A percentile compares a stretch with the other conserved stretches of the same genome.
phyloP scores from a whole-genome alignment of 73 alveolate genomes.

The Paramecium bursaria region DNA sequence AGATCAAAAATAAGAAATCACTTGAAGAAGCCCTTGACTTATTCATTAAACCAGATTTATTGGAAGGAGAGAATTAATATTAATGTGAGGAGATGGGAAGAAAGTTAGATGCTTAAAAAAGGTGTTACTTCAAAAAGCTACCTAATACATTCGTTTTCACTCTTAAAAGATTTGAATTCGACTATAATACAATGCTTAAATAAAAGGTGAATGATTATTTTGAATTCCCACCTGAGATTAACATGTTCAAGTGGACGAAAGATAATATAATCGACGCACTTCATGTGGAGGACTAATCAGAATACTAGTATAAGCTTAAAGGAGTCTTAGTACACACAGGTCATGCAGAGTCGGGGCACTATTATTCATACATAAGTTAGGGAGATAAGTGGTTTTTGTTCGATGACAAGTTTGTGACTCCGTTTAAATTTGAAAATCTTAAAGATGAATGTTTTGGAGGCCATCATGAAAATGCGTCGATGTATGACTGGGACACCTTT shows the following conservation, averaged over 20 bases:
- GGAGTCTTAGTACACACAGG: conserved; percentile 76
- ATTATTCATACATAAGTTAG: conserved; percentile 71
- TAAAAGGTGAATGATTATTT: conserved; percentile 92
- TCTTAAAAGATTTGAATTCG: conserved; percentile 93
- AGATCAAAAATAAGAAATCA: conserved; percentile 79
- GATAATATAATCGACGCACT: conserved; percentile 63
- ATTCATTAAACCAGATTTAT: conserved; percentile 80
- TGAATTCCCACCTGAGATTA: conserved; percentile 88
- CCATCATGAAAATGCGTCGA: too few species aligned
- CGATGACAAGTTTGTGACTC: conserved; percentile 46
- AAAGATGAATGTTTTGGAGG: conserved; percentile 69
- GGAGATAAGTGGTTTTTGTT: conserved; percentile 70
- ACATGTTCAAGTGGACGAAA: conserved; percentile 88
- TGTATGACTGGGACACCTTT: conserved; percentile 49
- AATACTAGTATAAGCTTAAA: conserved; percentile 50
- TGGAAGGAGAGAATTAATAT: conserved; percentile 81
- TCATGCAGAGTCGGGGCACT: conserved; percentile 74
- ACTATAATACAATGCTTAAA: conserved; percentile 91
- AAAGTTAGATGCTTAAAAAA: conserved; percentile 79
- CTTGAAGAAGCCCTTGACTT: conserved; percentile 81
- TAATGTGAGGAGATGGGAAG: conserved; percentile 76
- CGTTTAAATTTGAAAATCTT: conserved; percentile 64
- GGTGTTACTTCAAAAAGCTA: conserved; percentile 78
- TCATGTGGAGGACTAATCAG: conserved; percentile 44
- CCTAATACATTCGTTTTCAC: conserved; percentile 87